Evolutionary conservation across 1,284 basidiomycete species (phyloP), one percentile per base, ranked within the genome.

Genomic region (Trichosporon sp.): DNA sequence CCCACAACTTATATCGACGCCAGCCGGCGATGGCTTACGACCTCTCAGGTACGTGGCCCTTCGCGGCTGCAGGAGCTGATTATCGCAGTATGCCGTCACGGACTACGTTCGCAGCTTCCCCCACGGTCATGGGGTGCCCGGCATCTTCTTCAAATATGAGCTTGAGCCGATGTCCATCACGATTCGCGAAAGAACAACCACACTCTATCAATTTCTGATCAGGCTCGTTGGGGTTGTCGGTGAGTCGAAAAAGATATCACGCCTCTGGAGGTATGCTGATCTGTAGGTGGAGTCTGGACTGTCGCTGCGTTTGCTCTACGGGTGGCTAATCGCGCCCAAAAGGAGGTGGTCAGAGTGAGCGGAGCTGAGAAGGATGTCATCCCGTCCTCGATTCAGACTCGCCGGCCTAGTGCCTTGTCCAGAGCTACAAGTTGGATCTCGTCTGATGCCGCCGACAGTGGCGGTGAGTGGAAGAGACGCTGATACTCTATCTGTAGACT

Each of bases 111-210:
- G 91, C 13, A 83, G 85, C 14, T 83, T 96, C 11, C 83, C 88
- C 54, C 90, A 93, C 74, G 87, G 90, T 65, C 80, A 83, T 27
- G 91, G 90, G 4, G 89, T 92, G 0, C 95, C 95, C 19, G 92
- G 92, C 16, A 94, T 95, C 74, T 95, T 94, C 83, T 94, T 95
- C 88, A 95, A 95, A 78, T 97, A 93, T 76, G 95, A 99, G 68
- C 82, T 98, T 29, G 95, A 99, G 75, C 92, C 94, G 1, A 85
- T 99, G 78, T 84, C 86, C 10, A 84, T 99, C 70, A 89, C 86
- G 0, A 87, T 98, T 58, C 86, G 89, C 68, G 92, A 97, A 78
- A 86, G 93, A 8, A 95, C 93, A 1, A 93, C 89, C 0, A 83
- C 86, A 0, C 80, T 98, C 54, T 76, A 89, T 1, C 88, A 94